Evolutionary conservation across 805 yeast species (phyloP), one percentile per base, ranked within the genome.

Genomic region (Candida manassasensis): DNA sequence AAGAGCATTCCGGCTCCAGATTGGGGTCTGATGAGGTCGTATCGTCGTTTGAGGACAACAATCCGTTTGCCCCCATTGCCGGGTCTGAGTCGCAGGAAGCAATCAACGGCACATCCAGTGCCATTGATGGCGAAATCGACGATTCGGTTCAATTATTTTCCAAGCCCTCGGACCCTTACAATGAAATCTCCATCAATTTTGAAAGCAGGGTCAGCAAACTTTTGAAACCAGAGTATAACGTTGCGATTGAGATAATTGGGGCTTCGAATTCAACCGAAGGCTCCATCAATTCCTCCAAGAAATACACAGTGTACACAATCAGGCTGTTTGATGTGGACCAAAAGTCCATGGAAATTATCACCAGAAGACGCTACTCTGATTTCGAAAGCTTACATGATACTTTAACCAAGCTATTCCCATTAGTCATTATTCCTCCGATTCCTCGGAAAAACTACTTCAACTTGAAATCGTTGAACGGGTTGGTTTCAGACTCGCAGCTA

Each of bases 231-330:
- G 48, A 45, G 9, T 42, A 50, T 11, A 48, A 52, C 11, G 55
- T 59, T 25, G 52, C 44, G 21, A 45, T 65, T 14, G 61, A 67
- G 34, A 87, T 90, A 24, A 62, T 72, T 0, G 96, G 86, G 45
- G 96, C 97, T 0, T 86, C 87, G 4, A 88, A 85, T 53, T 82
- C 85, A 35, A 81, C 75, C 40, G 97, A 90, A 48, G 87, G 89
- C 8, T 45, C 62, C 65, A 71, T 79, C 24, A 73, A 84, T 43
- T 78, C 88, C 2, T 59, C 55, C 55, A 65, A 64, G 51, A 66
- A 63, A 38, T 90, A 81, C 47, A 79, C 90, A 17, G 86, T 88
- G 0, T 90, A 93, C 55, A 81, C 95, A 2, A 84, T 90, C 41
- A 71, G 73, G 41, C 63, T 76, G 30, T 63, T 79, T n/a, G 55